Conservation (phyloP, 495 filamentous ascomycete species). For the Halenospora varia region DNA sequence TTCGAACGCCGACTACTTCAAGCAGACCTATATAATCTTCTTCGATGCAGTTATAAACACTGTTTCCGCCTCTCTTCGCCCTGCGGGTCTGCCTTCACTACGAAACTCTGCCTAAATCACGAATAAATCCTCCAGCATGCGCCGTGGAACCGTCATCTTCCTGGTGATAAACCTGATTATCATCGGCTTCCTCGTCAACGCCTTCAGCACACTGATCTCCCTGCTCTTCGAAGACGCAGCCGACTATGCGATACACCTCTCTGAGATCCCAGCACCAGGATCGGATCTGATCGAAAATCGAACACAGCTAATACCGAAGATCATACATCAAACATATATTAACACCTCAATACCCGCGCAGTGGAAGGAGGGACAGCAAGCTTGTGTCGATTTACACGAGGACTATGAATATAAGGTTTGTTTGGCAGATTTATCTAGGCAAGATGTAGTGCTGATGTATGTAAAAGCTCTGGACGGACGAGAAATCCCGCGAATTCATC, state of each 20-base stretch:
- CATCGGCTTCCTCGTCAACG: slow-evolving; percentile 54
- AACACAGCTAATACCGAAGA: slow-evolving; percentile 67
- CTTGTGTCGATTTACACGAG: slow-evolving; percentile 69
- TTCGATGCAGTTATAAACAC: slow-evolving; percentile 7
- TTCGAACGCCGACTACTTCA: background rate
- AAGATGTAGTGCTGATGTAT: slow-evolving; percentile 1
- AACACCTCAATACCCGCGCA: slow-evolving; percentile 63
- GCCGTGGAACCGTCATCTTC: slow-evolving; percentile 61
- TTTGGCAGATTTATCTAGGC: background rate
- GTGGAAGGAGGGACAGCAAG: slow-evolving; percentile 70
- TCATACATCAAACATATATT: slow-evolving; percentile 78
- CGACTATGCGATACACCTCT: slow-evolving; percentile 57
- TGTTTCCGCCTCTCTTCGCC: background rate
- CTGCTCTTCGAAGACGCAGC: slow-evolving; percentile 65
- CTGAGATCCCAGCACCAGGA: slow-evolving; percentile 61
- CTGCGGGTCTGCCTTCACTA: background rate
- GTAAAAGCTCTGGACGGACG: slow-evolving; percentile 79
- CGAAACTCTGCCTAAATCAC: background rate
- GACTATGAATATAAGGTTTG: slow-evolving; percentile 81
- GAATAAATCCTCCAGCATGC: slow-evolving; percentile 45
- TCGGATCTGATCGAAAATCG: slow-evolving; percentile 41
- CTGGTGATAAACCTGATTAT: slow-evolving; percentile 56
- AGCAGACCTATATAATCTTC: background rate
- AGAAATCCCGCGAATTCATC: slow-evolving; percentile 71
- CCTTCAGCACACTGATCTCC: slow-evolving; percentile 59